Percentiles rank a stretch among this genome's conserved stretches.
Evolutionary conservation across 2,329 filamentous ascomycete species (phyloP).

Genomic region (Pyrenochaeta sp.): DNA sequence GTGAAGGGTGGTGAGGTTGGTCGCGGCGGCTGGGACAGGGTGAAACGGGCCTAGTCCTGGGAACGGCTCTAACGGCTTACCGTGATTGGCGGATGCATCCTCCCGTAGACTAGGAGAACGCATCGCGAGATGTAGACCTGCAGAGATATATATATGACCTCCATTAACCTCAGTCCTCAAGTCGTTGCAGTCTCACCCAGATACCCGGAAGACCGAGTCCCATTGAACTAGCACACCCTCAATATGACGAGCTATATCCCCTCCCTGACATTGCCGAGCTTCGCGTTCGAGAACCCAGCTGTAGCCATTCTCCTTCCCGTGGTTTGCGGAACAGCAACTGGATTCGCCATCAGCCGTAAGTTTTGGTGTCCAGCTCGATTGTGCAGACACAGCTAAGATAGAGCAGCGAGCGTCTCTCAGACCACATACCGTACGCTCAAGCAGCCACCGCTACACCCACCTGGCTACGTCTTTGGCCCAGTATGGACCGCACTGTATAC

Average conservation of each 20-base stretch:
- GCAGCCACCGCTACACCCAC: constrained; percentile 68
- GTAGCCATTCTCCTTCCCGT: constrained; percentile 80
- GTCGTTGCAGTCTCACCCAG: not conserved
- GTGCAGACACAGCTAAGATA: constrained; percentile 1
- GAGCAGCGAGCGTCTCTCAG: constrained; percentile 51
- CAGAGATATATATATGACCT: constrained; percentile 12
- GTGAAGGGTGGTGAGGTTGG: constrained; percentile 33
- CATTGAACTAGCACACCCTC: constrained; percentile 16
- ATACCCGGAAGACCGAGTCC: not conserved
- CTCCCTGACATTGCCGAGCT: constrained; percentile 76
- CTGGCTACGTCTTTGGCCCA: constrained; percentile 66
- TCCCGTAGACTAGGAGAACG: constrained; percentile 3
- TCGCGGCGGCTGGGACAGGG: constrained; percentile 26
- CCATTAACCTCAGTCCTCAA: not conserved
- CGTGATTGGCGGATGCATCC: constrained; percentile 23
- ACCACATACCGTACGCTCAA: constrained; percentile 71
- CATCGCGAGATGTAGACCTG: constrained; percentile 14
- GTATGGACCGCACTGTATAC: constrained; percentile 68
- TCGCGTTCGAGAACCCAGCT: constrained; percentile 76
- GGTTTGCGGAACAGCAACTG: constrained; percentile 75
- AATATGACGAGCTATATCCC: constrained; percentile 82
- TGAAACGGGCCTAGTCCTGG: no score
- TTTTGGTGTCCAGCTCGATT: constrained; percentile 8
- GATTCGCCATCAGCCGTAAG: constrained; percentile 73
- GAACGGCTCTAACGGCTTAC: constrained; percentile 27